Conservation (phyloP, 345 rosid species). For the Populus ilicifolia region DNA sequence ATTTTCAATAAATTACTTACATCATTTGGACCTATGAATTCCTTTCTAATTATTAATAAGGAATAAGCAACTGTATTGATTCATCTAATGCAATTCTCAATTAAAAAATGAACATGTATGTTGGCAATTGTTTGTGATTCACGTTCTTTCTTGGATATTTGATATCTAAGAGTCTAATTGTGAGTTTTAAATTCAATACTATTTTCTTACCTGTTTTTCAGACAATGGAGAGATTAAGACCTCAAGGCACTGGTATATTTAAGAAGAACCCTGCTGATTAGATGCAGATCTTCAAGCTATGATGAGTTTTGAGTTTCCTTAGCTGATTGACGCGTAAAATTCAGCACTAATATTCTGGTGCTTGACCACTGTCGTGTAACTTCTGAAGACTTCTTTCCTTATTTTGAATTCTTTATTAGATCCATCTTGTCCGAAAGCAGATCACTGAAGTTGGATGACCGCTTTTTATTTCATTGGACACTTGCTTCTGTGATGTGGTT, state of each 20-base stretch:
- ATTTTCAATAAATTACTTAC: too few species aligned
- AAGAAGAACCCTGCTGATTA: slow-evolving; percentile 84
- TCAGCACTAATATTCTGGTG: not conserved
- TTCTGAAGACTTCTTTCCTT: not conserved
- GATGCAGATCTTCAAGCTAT: slow-evolving; percentile 94
- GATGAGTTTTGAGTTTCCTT: slow-evolving; percentile 12
- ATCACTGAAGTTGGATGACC: not conserved
- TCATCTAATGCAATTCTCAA: too few species aligned
- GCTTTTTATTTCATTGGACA: not conserved
- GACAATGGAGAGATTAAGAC: slow-evolving; percentile 97
- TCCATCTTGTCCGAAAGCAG: not conserved
- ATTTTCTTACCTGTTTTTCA: slow-evolving; percentile 30
- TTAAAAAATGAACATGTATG: too few species aligned
- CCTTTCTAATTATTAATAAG: too few species aligned
- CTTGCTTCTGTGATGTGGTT: not conserved
- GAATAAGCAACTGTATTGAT: too few species aligned
- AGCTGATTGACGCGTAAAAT: not conserved
- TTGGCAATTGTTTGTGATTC: too few species aligned
- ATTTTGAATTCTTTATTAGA: not conserved
- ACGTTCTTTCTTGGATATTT: not conserved
- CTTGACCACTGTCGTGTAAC: not conserved
- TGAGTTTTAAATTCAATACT: not conserved
- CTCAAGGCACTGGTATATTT: slow-evolving; percentile 74
- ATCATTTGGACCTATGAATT: too few species aligned
- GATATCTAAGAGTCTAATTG: not conserved